Percentiles rank a stretch among this genome's conserved stretches.
These are phyloP conservation scores for Didymella sp. DNA, from an alignment of 2,329 filamentous ascomycete species.

Conservation along the genomic window DNA sequence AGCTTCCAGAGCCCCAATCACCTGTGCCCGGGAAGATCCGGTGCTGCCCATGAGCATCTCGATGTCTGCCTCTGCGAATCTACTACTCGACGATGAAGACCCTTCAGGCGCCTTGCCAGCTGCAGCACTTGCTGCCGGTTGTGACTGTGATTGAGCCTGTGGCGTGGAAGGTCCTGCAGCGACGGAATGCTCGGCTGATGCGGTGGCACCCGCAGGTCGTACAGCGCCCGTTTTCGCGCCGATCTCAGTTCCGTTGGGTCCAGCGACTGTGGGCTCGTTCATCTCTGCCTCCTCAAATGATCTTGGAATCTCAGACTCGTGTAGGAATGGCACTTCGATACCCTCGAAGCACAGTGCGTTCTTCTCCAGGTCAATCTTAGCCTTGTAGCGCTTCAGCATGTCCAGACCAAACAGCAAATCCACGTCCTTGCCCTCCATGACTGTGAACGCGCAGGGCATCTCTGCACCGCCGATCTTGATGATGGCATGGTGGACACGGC, in stretches of 20 bases:
- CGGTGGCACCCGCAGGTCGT: constrained; percentile 56
- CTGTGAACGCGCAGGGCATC: constrained; percentile 93
- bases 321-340: constrained; percentile 86
- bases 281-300: constrained; percentile 73
- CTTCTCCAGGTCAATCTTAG: constrained; percentile 83
- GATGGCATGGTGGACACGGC: constrained; percentile 91
- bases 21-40: constrained; percentile 77
- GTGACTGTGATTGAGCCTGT: constrained; percentile 7
- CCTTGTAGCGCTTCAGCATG: constrained; percentile 96
- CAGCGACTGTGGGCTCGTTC: constrained; percentile 82
- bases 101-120: constrained; percentile 31
- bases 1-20: constrained; percentile 80
- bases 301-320: constrained; percentile 94
- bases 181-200: constrained; percentile 38
- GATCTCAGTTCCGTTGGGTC: constrained; percentile 87
- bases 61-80: constrained; percentile 70
- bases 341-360: constrained; percentile 88
- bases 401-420: constrained; percentile 92
- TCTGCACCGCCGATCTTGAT: constrained; percentile 90
- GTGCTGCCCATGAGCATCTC: constrained; percentile 74
- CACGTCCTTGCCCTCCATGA: constrained; percentile 98
- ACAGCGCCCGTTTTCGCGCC: constrained; percentile 83
- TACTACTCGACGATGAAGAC: constrained; percentile 20
- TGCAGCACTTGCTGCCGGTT: constrained; percentile 11
- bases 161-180: constrained; percentile 22